A percentile compares a stretch with the other conserved stretches of the same genome.
phyloP scores from a whole-genome alignment of 306 rosid species.

The Carpinus fangiana region DNA sequence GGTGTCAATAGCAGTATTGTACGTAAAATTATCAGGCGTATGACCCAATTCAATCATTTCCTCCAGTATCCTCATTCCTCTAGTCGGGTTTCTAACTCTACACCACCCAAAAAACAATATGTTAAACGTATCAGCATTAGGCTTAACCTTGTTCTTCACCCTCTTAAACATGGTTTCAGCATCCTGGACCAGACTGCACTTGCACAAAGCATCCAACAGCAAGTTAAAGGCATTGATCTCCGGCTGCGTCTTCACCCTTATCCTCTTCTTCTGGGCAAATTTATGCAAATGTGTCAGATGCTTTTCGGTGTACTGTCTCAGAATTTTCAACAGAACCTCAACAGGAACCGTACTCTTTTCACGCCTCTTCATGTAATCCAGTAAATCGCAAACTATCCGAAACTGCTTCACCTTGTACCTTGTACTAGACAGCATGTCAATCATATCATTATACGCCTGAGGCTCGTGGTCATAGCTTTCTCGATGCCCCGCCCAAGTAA shows the following conservation, averaged over 20 bases:
- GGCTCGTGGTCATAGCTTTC: conserved; percentile 73
- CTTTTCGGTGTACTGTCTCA: conserved; percentile 71
- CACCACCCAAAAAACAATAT: conserved; percentile 90
- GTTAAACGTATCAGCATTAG: conserved; percentile 66
- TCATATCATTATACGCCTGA: conserved; percentile 73
- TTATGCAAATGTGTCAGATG: conserved; percentile 77
- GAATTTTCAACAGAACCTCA: conserved; percentile 62
- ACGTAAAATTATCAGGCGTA: conserved; percentile 78
- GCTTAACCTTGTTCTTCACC: conserved; percentile 61
- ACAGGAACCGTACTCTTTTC: conserved; percentile 56
- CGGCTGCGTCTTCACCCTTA: conserved; percentile 74
- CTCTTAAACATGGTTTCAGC: conserved; percentile 67
- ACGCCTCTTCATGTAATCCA: conserved; percentile 91
- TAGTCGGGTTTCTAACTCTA: conserved; percentile 80
- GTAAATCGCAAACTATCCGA: conserved; percentile 73
- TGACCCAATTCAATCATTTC: conserved; percentile 75
- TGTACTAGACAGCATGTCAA: conserved; percentile 76
- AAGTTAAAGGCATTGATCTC: conserved; percentile 84
- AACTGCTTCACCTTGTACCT: conserved; percentile 78
- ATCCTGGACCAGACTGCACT: conserved; percentile 79
- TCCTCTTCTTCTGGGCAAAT: conserved; percentile 83
- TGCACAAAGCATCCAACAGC: conserved; percentile 78
- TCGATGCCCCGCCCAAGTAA: conserved; percentile 82
- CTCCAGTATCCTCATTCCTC: conserved; percentile 72
- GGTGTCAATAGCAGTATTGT: conserved; percentile 77